A percentile compares a stretch with the other conserved stretches of the same genome.
Conservation (phyloP, 768 basidiomycete species). For the Hericium alpestre region DNA sequence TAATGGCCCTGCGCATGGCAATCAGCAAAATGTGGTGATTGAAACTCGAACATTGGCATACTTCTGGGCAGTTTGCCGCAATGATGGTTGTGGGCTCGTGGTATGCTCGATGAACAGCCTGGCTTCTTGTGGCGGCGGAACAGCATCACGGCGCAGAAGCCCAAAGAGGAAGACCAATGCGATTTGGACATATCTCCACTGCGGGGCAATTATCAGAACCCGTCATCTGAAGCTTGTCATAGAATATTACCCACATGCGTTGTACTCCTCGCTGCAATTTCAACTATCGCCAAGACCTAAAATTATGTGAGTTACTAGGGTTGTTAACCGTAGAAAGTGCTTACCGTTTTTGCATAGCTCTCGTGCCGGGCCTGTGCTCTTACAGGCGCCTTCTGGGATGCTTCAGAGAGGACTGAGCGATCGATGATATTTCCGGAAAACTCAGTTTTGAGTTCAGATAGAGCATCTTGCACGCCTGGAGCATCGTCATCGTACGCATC, state of each 20-base stretch:
- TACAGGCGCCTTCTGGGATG: conserved; percentile 29
- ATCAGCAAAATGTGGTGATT: neutral
- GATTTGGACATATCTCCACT: conserved; percentile 81
- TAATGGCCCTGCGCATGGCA: conserved; percentile 40
- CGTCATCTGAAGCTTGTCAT: neutral
- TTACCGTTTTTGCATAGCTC: conserved; percentile 40
- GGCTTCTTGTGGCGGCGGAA: conserved; percentile 41
- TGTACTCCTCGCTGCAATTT: conserved; percentile 45
- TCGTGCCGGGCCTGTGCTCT: conserved; percentile 36
- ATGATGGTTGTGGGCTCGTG: conserved; percentile 61
- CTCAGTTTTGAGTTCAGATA: conserved; percentile 39
- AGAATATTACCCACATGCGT: conserved; percentile 54
- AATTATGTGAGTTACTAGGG: too few relatives aligned
- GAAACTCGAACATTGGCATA: conserved; percentile 19
- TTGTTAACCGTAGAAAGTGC: too few relatives aligned
- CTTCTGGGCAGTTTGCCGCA: conserved; percentile 57
- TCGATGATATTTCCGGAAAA: conserved; percentile 36
- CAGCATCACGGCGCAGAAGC: conserved; percentile 53
- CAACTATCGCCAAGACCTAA: conserved; percentile 52
- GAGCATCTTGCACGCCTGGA: conserved; percentile 35
- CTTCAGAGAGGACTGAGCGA: conserved; percentile 31
- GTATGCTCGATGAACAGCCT: conserved; percentile 56
- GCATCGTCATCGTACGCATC: conserved; percentile 44
- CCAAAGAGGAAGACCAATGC: conserved; percentile 50
- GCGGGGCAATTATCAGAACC: conserved; percentile 4